Evolutionary conservation across 306 rosid species (phyloP), one percentile per base, ranked within the genome.

Genomic region (Clitoria ternatea): DNA sequence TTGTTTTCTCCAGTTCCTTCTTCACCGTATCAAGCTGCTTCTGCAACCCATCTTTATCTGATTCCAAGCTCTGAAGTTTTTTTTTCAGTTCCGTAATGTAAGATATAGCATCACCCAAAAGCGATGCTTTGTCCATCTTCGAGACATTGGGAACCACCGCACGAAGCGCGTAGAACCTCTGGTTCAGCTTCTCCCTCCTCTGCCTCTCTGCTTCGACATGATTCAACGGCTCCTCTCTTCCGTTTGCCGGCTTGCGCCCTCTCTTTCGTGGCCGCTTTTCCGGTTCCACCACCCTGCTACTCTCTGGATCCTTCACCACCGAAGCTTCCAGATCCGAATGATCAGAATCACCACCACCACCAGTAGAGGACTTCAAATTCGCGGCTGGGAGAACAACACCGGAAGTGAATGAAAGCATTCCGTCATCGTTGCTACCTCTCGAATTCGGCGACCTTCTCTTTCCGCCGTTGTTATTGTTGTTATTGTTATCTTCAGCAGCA

Each of bases 171-270:
- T 94, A 94, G 83, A 94, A 94, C 27, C 92, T 84, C 69, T 94
- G 99, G 65, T 94, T 94, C 13, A 89, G 89, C 83, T 94, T 94
- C 86, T 94, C 97, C 53, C 99, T 81, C 52, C 99, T 71, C 61
- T 94, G 97, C 26, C 97, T 77, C 81, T 94, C 99, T 0, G 97
- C 99, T 39, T 94, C 99, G 2, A 94, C 99, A 2, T 94, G 99
- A 43, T 94, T 91, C 74, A 94, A 50, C 1, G 99, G 99, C 66
- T 94, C 99, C 55, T 91, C 99, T 72, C 99, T 84, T 0, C 97
- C 99, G 20, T 94, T 94, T 0, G 99, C 97, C 3, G 99, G 99
- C 48, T 94, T 94, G 37, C 99, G 35, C 75, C 99, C 97, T 2
- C 99, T 76, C 49, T 94, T 94, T n/a, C 97, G 65, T 0, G 99